A percentile compares a stretch with the other conserved stretches of the same genome.
These are phyloP conservation scores for Isatis lusitanica DNA, from an alignment of 441 rosid genomes.

Conservation along the genomic window DNA sequence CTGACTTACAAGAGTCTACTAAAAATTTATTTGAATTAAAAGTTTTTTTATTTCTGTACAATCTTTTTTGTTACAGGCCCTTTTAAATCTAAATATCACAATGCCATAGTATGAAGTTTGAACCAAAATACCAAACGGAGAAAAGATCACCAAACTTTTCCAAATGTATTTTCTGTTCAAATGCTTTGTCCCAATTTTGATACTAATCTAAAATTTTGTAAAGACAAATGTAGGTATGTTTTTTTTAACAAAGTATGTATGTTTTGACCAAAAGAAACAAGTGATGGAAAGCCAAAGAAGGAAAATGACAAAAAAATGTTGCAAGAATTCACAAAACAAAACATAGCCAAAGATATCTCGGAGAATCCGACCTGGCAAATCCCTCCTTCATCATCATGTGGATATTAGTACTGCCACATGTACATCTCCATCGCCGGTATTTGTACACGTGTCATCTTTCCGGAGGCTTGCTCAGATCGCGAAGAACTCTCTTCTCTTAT, in stretches of 20 bases:
- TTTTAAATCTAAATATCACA: too few relatives aligned
- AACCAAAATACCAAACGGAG: too few relatives aligned
- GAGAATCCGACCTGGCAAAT: slow-evolving; percentile 70
- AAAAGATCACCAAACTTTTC: too few relatives aligned
- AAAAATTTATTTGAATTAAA: too few relatives aligned
- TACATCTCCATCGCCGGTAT: slow-evolving; percentile 6
- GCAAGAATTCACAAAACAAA: background rate
- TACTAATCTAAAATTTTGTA: background rate
- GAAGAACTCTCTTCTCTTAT: slow-evolving; percentile 64
- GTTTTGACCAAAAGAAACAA: background rate
- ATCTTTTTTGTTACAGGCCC: too few relatives aligned
- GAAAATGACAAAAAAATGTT: background rate
- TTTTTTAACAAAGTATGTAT: too few relatives aligned
- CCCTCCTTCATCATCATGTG: slow-evolving; percentile 51
- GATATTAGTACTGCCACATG: slow-evolving; percentile 59
- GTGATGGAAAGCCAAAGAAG: background rate
- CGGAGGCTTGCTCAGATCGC: slow-evolving; percentile 79
- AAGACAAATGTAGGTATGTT: background rate
- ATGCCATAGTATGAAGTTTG: too few relatives aligned
- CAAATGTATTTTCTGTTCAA: background rate
- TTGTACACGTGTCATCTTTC: slow-evolving; percentile 59
- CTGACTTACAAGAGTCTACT: too few relatives aligned
- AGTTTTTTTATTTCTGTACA: too few relatives aligned
- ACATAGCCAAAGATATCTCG: slow-evolving; percentile 41
- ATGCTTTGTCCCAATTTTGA: background rate